These are phyloP conservation scores for Scutellaria minor DNA, from an alignment of 257 asterid species.

Conservation along the genomic window DNA sequence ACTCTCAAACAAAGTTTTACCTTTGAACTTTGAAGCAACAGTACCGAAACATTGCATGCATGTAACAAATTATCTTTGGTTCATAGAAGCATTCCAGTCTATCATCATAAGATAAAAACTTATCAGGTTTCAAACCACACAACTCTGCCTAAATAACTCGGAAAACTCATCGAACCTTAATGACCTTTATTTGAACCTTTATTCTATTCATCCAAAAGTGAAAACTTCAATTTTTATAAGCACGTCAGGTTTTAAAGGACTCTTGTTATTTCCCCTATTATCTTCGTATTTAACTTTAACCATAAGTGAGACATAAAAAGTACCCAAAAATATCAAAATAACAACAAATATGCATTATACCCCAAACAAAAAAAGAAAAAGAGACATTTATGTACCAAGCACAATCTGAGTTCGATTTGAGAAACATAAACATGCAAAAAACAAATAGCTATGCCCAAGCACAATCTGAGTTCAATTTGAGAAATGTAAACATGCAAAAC, in stretches of 20 bases:
- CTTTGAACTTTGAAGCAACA: background rate
- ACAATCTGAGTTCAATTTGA: background rate
- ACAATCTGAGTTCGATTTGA: background rate
- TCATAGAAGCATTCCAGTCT: constrained; percentile 14
- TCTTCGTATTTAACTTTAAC: background rate
- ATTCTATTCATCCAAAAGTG: background rate
- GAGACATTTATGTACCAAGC: constrained; percentile 5
- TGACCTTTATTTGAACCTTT: background rate
- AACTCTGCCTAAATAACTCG: background rate
- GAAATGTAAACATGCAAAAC: constrained; percentile 2
- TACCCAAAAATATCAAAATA: background rate
- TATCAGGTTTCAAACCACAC: constrained; percentile 6
- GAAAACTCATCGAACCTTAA: background rate
- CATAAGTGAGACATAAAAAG: background rate
- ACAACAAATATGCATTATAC: background rate
- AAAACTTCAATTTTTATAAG: background rate
- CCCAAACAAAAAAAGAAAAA: background rate
- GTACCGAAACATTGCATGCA: constrained; percentile 3
- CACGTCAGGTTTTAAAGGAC: background rate
- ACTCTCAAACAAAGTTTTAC: constrained; percentile 15
- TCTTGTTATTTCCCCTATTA: background rate
- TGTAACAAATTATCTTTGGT: background rate
- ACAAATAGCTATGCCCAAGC: background rate
- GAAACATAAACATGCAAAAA: constrained; percentile 1
- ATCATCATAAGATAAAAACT: constrained; percentile 12